Evolutionary conservation across 805 yeast genomes (phyloP), one percentile per base, ranked within the genome.

Genomic region (Schwanniomyces vanrijiae): DNA sequence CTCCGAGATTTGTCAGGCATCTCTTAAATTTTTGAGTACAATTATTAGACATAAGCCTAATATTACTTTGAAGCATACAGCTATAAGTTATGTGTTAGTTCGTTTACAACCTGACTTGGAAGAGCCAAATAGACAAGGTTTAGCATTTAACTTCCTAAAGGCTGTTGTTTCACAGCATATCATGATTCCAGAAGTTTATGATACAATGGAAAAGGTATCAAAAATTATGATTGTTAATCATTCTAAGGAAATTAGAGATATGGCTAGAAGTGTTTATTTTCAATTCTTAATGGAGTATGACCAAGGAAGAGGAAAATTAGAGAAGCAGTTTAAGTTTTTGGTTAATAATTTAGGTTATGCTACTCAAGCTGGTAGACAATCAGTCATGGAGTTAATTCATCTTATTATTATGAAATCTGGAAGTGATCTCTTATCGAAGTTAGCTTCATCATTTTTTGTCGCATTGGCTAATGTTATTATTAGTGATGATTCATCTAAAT

Each of bases 201-300:
- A 91, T 55, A 79, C 86, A 1, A 84, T 92, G 85, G 95, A 88
- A 48, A 77, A 76, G 42, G 84, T 92, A 3, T 78, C 94, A 8
- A 80, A 83, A 48, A 86, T 90, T 21, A 87, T 94, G 96, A 84
- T 94, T 22, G 91, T 96, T 1, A 89, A 88, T 65, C 96, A 90
- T 48, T 76, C 92, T 2, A 80, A 80, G 43, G 90, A 85, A 58
- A 88, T 90, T 44, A 77, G 98, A 48, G 91, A 86, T 56, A 83
- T 87, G 65, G 82, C 97, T 7, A 79, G 98, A 65, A 80, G 88
- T 53, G 82, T 87, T 1, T 94, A 83, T 61, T 86, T 82, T 63
- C 90, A 84, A 56, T 94, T 94, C 56, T 68, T 94, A 59, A 86
- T 90, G 86, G 96, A 90, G 56, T 94, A 88, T 60, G 98, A 96